Evolutionary conservation across 1,284 basidiomycete genomes (phyloP), one percentile per base, ranked within the genome.

Genomic region (Spongispora temasekensis): DNA sequence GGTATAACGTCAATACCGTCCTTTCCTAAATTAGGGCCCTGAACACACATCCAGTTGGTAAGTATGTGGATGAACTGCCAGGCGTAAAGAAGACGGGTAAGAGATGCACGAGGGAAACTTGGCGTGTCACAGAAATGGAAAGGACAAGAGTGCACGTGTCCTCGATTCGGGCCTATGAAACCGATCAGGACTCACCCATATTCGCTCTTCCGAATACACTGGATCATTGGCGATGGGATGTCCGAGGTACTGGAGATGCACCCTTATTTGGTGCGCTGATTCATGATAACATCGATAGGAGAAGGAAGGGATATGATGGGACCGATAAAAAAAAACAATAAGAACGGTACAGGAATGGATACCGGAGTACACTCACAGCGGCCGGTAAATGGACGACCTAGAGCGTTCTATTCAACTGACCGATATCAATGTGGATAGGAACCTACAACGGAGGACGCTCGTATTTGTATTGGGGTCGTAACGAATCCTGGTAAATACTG

Each of bases 161-260:
- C 5, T 1, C 32, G 12, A 17, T 57, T 35, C 35, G 44, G 50
- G n/a, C 21, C 21, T 30, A 42, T 34, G 21, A 55, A 60, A 37
- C 25, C 4, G 25, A 55, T 50, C 8, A 34, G 28, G 28, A 75
- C 82, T 53, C 66, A 88, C 90, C 95, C 95, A 98, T 37, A 97
- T 94, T 30, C 82, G 83, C 23, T 80, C 74, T 61, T 90, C 88
- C 15, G 89, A 89, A 73, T 97, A 97, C 1, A 96, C 83, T 2
- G 93, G 90, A 70, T 97, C 95, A 70, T 97, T 97, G 27, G 94
- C 92, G 65, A 99, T 96, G 0, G 97, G 91, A 71, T 94, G 81
- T 1, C 97, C 97, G 53, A 99, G 86, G 72, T 85, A 98, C 77
- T 99, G 97, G 2, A 98, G 83, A 72, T 99, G 97, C 1, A 99